Conservation (phyloP, 371 early-diverging fungal species). For the Apophysomyces elegans region DNA sequence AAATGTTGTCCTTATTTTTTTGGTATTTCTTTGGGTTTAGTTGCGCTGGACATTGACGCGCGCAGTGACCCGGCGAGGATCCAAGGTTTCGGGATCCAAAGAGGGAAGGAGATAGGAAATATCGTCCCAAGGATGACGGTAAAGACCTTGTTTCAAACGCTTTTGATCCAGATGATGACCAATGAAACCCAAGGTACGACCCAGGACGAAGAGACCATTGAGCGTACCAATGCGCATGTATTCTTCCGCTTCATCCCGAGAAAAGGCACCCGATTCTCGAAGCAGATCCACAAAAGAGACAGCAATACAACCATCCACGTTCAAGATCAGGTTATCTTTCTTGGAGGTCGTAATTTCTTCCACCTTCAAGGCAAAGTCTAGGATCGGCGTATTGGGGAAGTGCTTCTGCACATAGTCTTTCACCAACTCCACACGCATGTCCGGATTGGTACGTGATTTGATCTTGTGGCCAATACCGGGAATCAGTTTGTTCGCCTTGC, state of each 20-base stretch:
- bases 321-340: constrained; percentile 96
- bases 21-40: neutral
- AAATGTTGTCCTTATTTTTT: neutral
- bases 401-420: constrained; percentile 85
- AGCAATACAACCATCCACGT: constrained; percentile 95
- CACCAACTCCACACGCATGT: constrained; percentile 91
- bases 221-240: constrained; percentile 92
- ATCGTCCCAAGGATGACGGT: constrained; percentile 97
- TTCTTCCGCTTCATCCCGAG: constrained; percentile 92
- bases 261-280: constrained; percentile 89
- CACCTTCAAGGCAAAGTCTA: constrained; percentile 91
- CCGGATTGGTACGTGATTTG: constrained; percentile 97
- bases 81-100: constrained; percentile 38
- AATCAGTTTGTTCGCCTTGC: constrained; percentile 86
- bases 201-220: constrained; percentile 94
- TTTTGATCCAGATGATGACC: constrained; percentile 96
- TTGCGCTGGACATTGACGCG: constrained; percentile 37
- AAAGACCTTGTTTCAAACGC: constrained; percentile 93
- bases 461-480: constrained; percentile 97
- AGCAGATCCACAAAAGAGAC: constrained; percentile 93
- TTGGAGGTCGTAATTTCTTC: constrained; percentile 93
- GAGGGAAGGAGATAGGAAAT: constrained; percentile 84
- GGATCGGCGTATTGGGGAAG: constrained; percentile 84
- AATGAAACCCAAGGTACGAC: constrained; percentile 93
- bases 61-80: constrained; percentile 46